These are phyloP conservation scores for Chaetomium tenue DNA, from an alignment of 495 filamentous ascomycete species.

Conservation along the genomic window DNA sequence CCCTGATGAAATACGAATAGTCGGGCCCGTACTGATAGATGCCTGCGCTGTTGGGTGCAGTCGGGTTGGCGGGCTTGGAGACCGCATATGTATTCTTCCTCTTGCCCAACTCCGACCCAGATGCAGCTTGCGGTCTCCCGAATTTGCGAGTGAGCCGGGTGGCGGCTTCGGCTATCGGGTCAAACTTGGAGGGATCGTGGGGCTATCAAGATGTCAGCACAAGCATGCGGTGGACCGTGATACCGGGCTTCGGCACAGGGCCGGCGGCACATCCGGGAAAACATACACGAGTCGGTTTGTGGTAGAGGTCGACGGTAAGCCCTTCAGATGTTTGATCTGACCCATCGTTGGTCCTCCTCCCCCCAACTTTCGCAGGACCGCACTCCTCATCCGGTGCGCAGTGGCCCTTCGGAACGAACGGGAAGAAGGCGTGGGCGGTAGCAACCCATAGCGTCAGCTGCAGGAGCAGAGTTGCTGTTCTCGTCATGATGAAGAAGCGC, in stretches of 20 bases:
- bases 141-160: slow-evolving; percentile 29
- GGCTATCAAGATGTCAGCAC: slow-evolving; percentile 8
- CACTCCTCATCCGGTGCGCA: slow-evolving; percentile 27
- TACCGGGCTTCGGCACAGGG: too few relatives aligned
- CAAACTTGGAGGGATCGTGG: slow-evolving; percentile 17
- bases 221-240: neutral
- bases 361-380: neutral
- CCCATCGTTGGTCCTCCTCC: slow-evolving; percentile 8
- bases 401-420: slow-evolving; percentile 31
- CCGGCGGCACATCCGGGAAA: neutral
- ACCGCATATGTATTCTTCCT: slow-evolving; percentile 56
- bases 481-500: slow-evolving; percentile 41
- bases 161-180: slow-evolving; percentile 22
- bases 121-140: slow-evolving; percentile 11
- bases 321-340: slow-evolving; percentile 11
- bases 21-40: slow-evolving; percentile 75
- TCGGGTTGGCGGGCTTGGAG: slow-evolving; percentile 53
- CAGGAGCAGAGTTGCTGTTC: slow-evolving; percentile 32
- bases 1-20: slow-evolving; percentile 70
- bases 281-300: slow-evolving; percentile 27
- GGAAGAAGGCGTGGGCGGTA: slow-evolving; percentile 40
- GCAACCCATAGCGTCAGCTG: slow-evolving; percentile 47
- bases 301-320: slow-evolving; percentile 24
- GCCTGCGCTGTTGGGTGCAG: slow-evolving; percentile 56
- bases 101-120: slow-evolving; percentile 27